Evolutionary conservation across 371 early-diverging fungal genomes (phyloP), one percentile per base, ranked within the genome.

Genomic region (Umbelopsis sp.): DNA sequence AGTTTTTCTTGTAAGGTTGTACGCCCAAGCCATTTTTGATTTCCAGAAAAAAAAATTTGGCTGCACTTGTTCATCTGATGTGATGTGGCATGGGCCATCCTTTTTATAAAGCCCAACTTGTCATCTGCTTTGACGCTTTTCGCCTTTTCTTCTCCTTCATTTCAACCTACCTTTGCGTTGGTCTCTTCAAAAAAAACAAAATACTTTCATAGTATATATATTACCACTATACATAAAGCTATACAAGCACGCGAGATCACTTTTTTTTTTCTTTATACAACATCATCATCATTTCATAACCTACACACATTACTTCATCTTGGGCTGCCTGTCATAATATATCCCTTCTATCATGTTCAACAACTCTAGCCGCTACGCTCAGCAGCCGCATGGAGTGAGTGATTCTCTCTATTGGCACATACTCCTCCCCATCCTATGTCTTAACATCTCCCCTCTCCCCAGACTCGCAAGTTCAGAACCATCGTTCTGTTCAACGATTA

Each of bases 61-160:
- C 29, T 51, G 41, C 41, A 35, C 18, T 35, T 57, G 57, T 57
- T 29, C 57, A 35, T 57, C 57, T 57, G 57, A 57, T 57, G 57
- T 57, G 57, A 57, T 57, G 57, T 57, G 57, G 57, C 57, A 57
- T 57, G 57, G 57, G 57, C 57, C 57, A 57, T 57, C 57, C 57
- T 57, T 57, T 57, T 57, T 41, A 41, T 41, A 41, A 57, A 57
- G 29, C 18, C 57, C 35, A 57, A 32, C 29, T 35, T 57, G 57
- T 57, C 57, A 57, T 57, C 57, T 57, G 57, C 52, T 51, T 57
- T 35, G 29, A 18, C 35, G 29, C 57, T 32, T 53, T 29, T 57
- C 29, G 35, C 35, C 18, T 53, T 57, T 18, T 35, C 18, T 57
- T 57, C 35, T 57, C 48, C 48, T 48, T 4, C 41, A 41, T 41